Percentiles rank a stretch among this genome's conserved stretches.
Conservation (phyloP, 2,329 filamentous ascomycete genomes). For the Fusarium keratoplasticum region DNA sequence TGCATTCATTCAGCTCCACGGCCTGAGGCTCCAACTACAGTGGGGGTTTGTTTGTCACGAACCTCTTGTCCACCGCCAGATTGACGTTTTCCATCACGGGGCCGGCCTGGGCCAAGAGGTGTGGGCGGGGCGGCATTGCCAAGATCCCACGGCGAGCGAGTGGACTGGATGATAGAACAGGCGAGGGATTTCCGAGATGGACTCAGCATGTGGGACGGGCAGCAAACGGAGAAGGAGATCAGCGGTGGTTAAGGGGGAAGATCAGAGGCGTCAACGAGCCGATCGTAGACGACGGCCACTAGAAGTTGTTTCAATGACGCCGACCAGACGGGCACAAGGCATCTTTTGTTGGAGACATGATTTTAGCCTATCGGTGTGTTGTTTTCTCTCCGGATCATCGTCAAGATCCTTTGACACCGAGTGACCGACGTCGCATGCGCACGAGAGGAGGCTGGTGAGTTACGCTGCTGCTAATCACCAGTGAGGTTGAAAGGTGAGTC, state of each 20-base stretch:
- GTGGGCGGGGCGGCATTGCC: slow-evolving; percentile 38
- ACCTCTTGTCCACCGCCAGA: slow-evolving; percentile 41
- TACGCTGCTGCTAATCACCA: slow-evolving; percentile 24
- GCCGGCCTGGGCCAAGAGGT: slow-evolving; percentile 16
- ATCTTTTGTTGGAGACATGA: slow-evolving; percentile 24
- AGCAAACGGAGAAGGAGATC: slow-evolving; percentile 32
- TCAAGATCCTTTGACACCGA: slow-evolving; percentile 26
- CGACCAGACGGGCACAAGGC: neutral
- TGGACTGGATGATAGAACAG: slow-evolving; percentile 21
- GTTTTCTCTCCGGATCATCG: slow-evolving; percentile 29
- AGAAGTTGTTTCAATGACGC: slow-evolving; percentile 14
- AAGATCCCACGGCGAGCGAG: slow-evolving; percentile 27
- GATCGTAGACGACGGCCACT: slow-evolving; percentile 27
- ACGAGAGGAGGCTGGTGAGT: slow-evolving; percentile 10
- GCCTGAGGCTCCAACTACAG: slow-evolving; percentile 12
- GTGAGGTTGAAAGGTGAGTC: slow-evolving; percentile 15
- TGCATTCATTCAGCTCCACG: slow-evolving; percentile 25
- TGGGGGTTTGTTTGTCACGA: slow-evolving; percentile 15
- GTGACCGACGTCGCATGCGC: slow-evolving; percentile 3
- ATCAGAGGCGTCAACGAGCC: slow-evolving; percentile 32
- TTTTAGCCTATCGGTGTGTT: slow-evolving; percentile 15
- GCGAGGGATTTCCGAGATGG: slow-evolving; percentile 38
- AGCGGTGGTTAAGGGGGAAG: slow-evolving; percentile 27
- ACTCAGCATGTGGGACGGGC: slow-evolving; percentile 29
- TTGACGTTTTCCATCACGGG: slow-evolving; percentile 41